These are phyloP conservation scores for Candida fluviatilis DNA, from an alignment of 805 yeast genomes.

Conservation along the genomic window DNA sequence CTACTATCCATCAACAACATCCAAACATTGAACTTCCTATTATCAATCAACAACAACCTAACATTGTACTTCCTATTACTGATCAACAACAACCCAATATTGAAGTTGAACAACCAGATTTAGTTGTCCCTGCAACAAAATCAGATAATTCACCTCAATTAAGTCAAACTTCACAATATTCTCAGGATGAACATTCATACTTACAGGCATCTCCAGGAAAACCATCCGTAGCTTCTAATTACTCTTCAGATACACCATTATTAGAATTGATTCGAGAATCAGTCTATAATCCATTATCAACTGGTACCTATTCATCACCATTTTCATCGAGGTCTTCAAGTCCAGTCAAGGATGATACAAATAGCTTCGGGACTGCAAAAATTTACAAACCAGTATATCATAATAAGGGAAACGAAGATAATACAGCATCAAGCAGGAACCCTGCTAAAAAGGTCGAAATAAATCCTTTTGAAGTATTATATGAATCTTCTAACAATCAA, in stretches of 20 bases:
- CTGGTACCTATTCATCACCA: slow-evolving; percentile 1
- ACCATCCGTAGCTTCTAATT: background rate
- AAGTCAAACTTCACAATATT: background rate
- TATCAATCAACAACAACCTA: slow-evolving; percentile 6
- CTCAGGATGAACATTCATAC: background rate
- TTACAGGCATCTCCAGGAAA: background rate
- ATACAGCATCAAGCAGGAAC: background rate
- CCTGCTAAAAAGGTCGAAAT: slow-evolving; percentile 14
- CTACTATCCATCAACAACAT: slow-evolving; percentile 8
- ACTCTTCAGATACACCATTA: slow-evolving; percentile 2
- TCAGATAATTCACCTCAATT: background rate
- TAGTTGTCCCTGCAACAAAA: background rate
- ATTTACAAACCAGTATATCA: background rate
- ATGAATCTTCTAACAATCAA: slow-evolving; percentile 6
- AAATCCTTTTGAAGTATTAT: slow-evolving; percentile 27
- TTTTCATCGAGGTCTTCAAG: background rate
- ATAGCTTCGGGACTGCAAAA: slow-evolving; percentile 1
- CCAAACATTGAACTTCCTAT: slow-evolving; percentile 9
- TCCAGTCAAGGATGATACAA: background rate
- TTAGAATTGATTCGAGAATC: background rate
- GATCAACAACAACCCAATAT: too few relatives aligned
- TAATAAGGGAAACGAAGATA: background rate
- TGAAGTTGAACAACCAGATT: background rate
- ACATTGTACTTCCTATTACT: too few relatives aligned
- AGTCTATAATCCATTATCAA: background rate